Percentiles rank a stretch among this genome's conserved stretches.
Conservation (phyloP, 1,284 basidiomycete genomes). For the Boletus coffeatus region DNA sequence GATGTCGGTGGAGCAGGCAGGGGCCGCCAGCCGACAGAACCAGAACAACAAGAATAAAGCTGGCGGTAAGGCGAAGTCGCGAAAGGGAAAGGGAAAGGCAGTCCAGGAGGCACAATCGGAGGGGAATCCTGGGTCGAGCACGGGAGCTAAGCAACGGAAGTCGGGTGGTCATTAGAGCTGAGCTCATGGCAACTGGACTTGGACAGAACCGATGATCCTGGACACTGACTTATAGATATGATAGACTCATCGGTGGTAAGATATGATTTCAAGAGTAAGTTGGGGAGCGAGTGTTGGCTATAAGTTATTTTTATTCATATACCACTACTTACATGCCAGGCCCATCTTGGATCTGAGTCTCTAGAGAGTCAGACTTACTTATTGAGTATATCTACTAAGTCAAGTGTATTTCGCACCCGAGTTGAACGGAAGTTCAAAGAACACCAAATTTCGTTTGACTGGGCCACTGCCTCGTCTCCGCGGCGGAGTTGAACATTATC, state of each 20-base stretch:
- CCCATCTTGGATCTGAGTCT: too few relatives aligned
- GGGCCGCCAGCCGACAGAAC: not conserved
- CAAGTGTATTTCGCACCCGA: not conserved
- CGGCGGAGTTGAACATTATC: not conserved
- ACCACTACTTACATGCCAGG: too few relatives aligned
- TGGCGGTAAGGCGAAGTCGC: constrained; percentile 1
- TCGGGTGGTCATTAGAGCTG: not conserved
- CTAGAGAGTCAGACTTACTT: too few relatives aligned
- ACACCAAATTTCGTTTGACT: not conserved
- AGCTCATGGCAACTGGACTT: not conserved
- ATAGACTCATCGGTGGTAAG: not conserved
- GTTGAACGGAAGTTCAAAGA: not conserved
- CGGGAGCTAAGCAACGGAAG: constrained; percentile 4
- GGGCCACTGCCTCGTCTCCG: not conserved
- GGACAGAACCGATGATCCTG: not conserved
- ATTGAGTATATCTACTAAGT: not conserved
- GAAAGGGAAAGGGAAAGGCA: constrained; percentile 12
- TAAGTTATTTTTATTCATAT: not conserved
- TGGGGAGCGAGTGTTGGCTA: not conserved
- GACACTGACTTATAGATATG: not conserved
- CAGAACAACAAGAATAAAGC: not conserved
- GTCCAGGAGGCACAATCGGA: constrained; percentile 1
- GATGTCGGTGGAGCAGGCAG: constrained; percentile 3
- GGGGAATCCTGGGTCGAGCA: not conserved
- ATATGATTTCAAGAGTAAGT: not conserved